A percentile compares a stretch with the other conserved stretches of the same genome.
These are phyloP conservation scores for Peterozyma xylosa DNA, from an alignment of 805 yeast genomes.

Conservation along the genomic window DNA sequence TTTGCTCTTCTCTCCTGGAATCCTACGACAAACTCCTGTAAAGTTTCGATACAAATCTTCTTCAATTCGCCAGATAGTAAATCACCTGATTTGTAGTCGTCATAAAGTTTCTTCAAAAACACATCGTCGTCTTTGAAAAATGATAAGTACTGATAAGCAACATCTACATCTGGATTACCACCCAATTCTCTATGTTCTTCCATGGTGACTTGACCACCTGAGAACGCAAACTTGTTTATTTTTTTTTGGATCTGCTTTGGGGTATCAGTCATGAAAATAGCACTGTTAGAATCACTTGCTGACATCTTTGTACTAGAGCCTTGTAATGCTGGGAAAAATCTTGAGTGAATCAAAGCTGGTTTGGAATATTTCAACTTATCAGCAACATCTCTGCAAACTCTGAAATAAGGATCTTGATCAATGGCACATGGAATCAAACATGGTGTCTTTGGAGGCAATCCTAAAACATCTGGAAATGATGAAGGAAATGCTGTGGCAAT, in stretches of 20 bases:
- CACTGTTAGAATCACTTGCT: slow-evolving; percentile 83
- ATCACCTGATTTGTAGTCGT: slow-evolving; percentile 71
- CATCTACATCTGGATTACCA: slow-evolving; percentile 93
- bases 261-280: slow-evolving; percentile 94
- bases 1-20: slow-evolving; percentile 75
- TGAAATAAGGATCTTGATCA: slow-evolving; percentile 97
- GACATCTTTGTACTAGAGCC: slow-evolving; percentile 97
- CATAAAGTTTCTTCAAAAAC: slow-evolving; percentile 52
- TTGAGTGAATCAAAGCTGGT: slow-evolving; percentile 88
- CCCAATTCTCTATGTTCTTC: slow-evolving; percentile 90
- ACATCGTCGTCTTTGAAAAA: slow-evolving; percentile 89
- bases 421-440: slow-evolving; percentile 98
- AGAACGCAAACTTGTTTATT: slow-evolving; percentile 92
- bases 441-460: slow-evolving; percentile 82
- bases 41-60: slow-evolving; percentile 70
- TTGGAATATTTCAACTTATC: slow-evolving; percentile 83
- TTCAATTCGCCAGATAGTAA: slow-evolving; percentile 91
- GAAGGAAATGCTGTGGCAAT: slow-evolving; percentile 95
- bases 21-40: slow-evolving; percentile 69
- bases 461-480: slow-evolving; percentile 90
- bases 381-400: slow-evolving; percentile 97
- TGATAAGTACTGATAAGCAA: slow-evolving; percentile 85
- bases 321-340: slow-evolving; percentile 96
- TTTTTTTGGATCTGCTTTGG: slow-evolving; percentile 88
- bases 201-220: slow-evolving; percentile 82